Evolutionary conservation across 331 rosid genomes (phyloP), one percentile per base, ranked within the genome.

Genomic region (Rhamnella rubrinervis): DNA sequence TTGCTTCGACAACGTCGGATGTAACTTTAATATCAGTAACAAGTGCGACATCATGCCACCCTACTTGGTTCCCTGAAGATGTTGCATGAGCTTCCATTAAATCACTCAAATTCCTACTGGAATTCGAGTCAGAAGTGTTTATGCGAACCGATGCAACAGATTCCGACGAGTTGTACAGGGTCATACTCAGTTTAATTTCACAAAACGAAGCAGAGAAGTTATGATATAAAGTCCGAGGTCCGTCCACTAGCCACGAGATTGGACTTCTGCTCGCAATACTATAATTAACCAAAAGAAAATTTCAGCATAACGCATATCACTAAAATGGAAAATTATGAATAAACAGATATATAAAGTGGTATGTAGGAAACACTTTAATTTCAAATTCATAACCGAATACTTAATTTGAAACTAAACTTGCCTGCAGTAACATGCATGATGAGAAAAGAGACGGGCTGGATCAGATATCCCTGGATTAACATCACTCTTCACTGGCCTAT

Each of bases 351-450:
- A 65, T 18, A 6, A 61, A 50, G 60, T 57, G 53, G 66, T 19
- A 25, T 25, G 44, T 70, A 58, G 77, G 21, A 68, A 55, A 71
- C 58, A 21, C 18, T 17, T 47, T 17, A 10, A 71, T 64, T 62
- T 57, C 56, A 58, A 50, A 50, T 37, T 63, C 55, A 56, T 65
- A 68, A 75, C 52, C 31, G 70, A 78, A 58, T 76, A 65, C 58
- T 35, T 8, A 35, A 26, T 57, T 25, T 70, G 61, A 63, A 61
- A 52, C 49, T 73, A 61, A 77, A 78, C 85, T 78, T 86, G 82
- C 98, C 97, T 87, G 84, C 91, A 87, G 82, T 87, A 88, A 77
- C 98, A 91, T 5, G 87, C 86, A 73, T 91, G 91, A 77, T 95
- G 89, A 63, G 96, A 85, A 76, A 85, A 77, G 38, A 95, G 83